A percentile compares a stretch with the other conserved stretches of the same genome.
These are phyloP conservation scores for Paxillus involutus DNA, from an alignment of 768 basidiomycete genomes.

Conservation along the genomic window DNA sequence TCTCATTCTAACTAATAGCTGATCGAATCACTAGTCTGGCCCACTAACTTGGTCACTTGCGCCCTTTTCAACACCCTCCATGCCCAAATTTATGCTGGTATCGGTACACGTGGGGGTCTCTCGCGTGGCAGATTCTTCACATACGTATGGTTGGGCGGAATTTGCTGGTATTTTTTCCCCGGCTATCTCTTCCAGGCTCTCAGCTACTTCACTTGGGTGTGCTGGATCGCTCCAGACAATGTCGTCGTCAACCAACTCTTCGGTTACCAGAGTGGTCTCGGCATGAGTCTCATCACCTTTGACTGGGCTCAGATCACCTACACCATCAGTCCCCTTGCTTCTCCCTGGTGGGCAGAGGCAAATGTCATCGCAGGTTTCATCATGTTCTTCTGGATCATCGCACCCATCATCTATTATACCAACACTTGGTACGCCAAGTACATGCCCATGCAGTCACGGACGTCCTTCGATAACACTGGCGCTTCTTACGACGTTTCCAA, in stretches of 20 bases:
- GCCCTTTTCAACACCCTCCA: constrained; percentile 78
- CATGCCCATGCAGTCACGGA: constrained; percentile 41
- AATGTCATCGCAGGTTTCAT: constrained; percentile 40
- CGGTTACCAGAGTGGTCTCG: constrained; percentile 54
- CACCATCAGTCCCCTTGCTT: constrained; percentile 37
- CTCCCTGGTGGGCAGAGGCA: constrained; percentile 39
- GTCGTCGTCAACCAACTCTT: constrained; percentile 74
- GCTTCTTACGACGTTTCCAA: constrained; percentile 38
- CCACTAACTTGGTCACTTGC: constrained; percentile 65
- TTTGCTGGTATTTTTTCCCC: constrained; percentile 60
- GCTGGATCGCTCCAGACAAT: constrained; percentile 74
- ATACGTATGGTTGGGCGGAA: constrained; percentile 40
- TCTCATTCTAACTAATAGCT: background rate
- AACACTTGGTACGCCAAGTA: constrained; percentile 40
- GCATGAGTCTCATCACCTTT: constrained; percentile 77
- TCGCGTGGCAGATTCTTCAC: constrained; percentile 54
- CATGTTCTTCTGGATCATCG: constrained; percentile 32
- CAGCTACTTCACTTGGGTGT: constrained; percentile 58
- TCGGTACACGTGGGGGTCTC: constrained; percentile 44
- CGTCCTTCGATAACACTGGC: constrained; percentile 45
- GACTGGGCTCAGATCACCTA: constrained; percentile 81
- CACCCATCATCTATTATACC: constrained; percentile 29
- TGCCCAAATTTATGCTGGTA: constrained; percentile 49
- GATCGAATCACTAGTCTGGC: constrained; percentile 62
- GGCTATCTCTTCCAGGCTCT: constrained; percentile 74